Conservation (phyloP, 2,329 filamentous ascomycete species). For the Periconia sp. region DNA sequence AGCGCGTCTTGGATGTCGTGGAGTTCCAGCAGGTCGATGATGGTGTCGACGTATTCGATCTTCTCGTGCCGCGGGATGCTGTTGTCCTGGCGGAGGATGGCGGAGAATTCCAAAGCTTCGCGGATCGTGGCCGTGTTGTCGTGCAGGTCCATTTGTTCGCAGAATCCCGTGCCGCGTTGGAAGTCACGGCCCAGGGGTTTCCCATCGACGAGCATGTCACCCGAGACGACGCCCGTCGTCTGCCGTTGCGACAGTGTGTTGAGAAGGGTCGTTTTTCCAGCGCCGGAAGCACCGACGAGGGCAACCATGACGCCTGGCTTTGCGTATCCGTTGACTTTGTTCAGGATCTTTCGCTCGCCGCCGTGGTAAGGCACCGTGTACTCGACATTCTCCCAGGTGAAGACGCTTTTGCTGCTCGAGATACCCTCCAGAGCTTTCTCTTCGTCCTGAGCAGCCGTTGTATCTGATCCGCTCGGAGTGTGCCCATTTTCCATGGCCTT, state of each 20-base stretch:
- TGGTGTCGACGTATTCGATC: conserved; percentile 66
- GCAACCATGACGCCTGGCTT: conserved; percentile 81
- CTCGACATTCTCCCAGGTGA: conserved; percentile 47
- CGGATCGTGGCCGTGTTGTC: conserved; percentile 67
- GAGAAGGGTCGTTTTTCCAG: conserved; percentile 81
- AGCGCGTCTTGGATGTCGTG: conserved; percentile 68
- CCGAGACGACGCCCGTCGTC: conserved; percentile 63
- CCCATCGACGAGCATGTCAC: conserved; percentile 73
- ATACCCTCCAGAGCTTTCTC: conserved; percentile 38
- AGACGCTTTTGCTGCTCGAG: conserved; percentile 40
- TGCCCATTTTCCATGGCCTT: conserved; percentile 44
- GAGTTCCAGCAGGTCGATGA: conserved; percentile 67
- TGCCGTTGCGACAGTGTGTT: conserved; percentile 77
- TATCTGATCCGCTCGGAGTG: conserved; percentile 24
- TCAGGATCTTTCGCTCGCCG: conserved; percentile 64
- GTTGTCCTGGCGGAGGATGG: conserved; percentile 63
- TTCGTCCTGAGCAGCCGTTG: conserved; percentile 24
- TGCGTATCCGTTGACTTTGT: conserved; percentile 73
- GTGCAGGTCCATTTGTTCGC: conserved; percentile 72
- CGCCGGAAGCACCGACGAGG: conserved; percentile 77
- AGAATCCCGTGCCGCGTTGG: conserved; percentile 70
- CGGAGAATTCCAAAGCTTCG: conserved; percentile 70
- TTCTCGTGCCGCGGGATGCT: conserved; percentile 61
- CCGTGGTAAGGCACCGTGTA: conserved; percentile 73
- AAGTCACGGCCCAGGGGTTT: conserved; percentile 63